Evolutionary conservation across 2,329 filamentous ascomycete species (phyloP).

Genomic region (Whalleya microplaca): DNA sequence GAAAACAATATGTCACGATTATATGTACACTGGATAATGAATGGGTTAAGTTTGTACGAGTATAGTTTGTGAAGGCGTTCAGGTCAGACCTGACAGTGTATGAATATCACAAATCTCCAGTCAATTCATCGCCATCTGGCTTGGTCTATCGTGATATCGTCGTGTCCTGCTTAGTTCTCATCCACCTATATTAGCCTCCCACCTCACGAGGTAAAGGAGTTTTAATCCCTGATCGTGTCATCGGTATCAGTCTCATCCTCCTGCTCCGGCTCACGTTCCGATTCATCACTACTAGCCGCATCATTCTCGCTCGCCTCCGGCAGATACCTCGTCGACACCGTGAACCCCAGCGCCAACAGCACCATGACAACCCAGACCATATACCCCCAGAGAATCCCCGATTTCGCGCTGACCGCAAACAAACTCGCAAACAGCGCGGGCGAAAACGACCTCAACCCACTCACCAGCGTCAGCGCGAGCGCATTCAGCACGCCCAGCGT

Average conservation of each 20-base stretch:
- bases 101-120: not conserved
- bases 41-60: not conserved
- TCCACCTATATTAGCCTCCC: not conserved
- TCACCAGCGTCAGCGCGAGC: slow-evolving; percentile 63
- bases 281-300: slow-evolving; percentile 4
- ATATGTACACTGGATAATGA: not conserved
- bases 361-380: slow-evolving; percentile 65
- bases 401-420: slow-evolving; percentile 68
- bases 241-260: not conserved
- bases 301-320: slow-evolving; percentile 38
- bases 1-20: not conserved
- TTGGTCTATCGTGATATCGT: not conserved
- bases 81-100: not conserved
- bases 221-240: not conserved
- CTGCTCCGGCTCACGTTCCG: slow-evolving; percentile 1
- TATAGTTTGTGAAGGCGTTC: not conserved
- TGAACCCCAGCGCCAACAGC: slow-evolving; percentile 40
- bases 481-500: slow-evolving; percentile 75
- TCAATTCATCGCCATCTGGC: not conserved
- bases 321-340: slow-evolving; percentile 37
- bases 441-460: slow-evolving; percentile 65
- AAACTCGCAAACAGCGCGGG: slow-evolving; percentile 69
- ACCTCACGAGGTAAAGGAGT: not conserved
- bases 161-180: not conserved
- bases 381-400: slow-evolving; percentile 66